These are phyloP conservation scores for Pythium rhizo-oryzae DNA, from an alignment of 352 stramenopile genomes.

Conservation along the genomic window DNA sequence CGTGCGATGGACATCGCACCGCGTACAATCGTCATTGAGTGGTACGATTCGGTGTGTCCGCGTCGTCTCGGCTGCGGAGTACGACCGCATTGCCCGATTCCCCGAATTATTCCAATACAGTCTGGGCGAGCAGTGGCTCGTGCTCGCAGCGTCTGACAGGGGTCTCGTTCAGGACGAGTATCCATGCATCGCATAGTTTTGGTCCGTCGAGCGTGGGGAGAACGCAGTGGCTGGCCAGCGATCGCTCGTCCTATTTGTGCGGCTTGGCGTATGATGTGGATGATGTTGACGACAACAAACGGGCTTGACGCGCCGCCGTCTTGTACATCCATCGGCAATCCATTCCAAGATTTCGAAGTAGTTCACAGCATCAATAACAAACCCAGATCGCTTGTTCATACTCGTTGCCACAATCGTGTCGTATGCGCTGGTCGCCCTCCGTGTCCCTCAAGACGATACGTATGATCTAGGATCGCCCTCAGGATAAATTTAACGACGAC, in stretches of 20 bases:
- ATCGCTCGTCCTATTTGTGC: not conserved
- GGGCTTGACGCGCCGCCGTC: no score
- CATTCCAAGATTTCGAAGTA: no score
- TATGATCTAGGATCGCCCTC: no score
- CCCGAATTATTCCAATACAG: not conserved
- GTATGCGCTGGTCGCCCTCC: no score
- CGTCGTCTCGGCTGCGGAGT: not conserved
- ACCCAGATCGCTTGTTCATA: no score
- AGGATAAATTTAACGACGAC: no score
- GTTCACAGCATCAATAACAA: no score
- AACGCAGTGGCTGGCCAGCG: not conserved
- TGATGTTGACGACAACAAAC: not conserved
- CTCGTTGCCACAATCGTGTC: no score
- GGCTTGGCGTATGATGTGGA: not conserved
- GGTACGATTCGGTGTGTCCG: not conserved
- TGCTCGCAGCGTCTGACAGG: not conserved
- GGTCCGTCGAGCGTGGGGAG: not conserved
- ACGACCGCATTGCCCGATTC: slow-evolving; percentile 2
- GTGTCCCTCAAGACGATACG: no score
- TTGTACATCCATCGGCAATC: no score
- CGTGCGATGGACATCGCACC: not conserved
- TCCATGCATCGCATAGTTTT: not conserved
- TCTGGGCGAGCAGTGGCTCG: slow-evolving; percentile 7
- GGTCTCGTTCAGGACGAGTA: not conserved
- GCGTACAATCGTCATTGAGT: not conserved